Evolutionary conservation across 345 rosid species (phyloP).

Genomic region (Streptanthus diversifolius): DNA sequence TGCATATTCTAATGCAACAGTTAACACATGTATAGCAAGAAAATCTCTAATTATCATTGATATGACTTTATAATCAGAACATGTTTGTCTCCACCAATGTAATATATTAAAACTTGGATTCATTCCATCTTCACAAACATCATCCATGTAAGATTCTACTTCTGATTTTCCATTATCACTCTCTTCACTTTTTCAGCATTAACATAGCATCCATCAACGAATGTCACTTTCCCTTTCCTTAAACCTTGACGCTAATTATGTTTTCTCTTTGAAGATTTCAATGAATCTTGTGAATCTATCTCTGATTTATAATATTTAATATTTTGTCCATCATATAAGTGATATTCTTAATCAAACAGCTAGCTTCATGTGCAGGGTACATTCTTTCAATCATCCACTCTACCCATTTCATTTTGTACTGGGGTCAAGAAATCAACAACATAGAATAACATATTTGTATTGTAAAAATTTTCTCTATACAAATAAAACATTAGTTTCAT

Average conservation of each 20-base stretch:
- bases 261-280: neutral
- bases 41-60: constrained; percentile 11
- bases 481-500: neutral
- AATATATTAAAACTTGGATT: neutral
- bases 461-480: neutral
- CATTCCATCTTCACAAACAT: neutral
- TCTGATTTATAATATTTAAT: neutral
- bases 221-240: neutral
- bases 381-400: neutral
- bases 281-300: neutral
- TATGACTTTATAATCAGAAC: constrained; percentile 1
- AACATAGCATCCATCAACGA: neutral
- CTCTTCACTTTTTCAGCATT: neutral
- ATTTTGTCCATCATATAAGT: neutral
- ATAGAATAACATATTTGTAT: neutral
- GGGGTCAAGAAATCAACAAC: neutral
- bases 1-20: constrained; percentile 8
- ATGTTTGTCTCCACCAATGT: neutral
- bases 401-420: neutral
- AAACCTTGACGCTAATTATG: neutral
- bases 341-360: neutral
- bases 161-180: neutral
- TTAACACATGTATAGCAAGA: constrained; percentile 6
- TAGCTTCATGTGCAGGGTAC: neutral
- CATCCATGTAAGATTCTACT: neutral